Evolutionary conservation across 2,329 filamentous ascomycete genomes (phyloP).

Genomic region (Macroventuria anomochaeta): DNA sequence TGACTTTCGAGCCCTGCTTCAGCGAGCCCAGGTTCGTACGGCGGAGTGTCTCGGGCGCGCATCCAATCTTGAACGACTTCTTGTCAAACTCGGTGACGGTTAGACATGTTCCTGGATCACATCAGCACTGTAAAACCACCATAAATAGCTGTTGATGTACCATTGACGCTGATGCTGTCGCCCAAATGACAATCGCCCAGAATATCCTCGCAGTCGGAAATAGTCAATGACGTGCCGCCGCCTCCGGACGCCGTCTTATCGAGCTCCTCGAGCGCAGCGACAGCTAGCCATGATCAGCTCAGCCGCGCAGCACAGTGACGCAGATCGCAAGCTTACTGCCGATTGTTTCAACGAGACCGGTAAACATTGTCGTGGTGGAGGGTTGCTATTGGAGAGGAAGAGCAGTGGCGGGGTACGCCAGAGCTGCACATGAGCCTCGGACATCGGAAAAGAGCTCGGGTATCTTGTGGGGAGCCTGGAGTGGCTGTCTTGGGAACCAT

Average conservation of each 20-base stretch:
- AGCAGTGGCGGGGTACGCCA: conserved; percentile 30
- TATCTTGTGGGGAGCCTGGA: conserved; percentile 16
- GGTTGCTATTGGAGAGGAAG: conserved; percentile 19
- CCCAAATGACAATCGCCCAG: conserved; percentile 84
- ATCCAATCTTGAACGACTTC: conserved; percentile 82
- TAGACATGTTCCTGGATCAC: conserved; percentile 72
- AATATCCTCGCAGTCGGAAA: conserved; percentile 75
- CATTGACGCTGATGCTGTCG: conserved; percentile 95
- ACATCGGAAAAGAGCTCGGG: conserved; percentile 19
- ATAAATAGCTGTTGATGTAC: conserved; percentile 50
- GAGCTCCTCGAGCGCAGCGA: conserved; percentile 79
- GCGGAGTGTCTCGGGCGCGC: conserved; percentile 93
- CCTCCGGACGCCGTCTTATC: conserved; percentile 73
- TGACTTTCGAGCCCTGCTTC: conserved; percentile 71
- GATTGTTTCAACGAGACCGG: conserved; percentile 70
- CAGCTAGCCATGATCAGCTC: conserved; percentile 63
- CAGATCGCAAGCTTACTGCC: conserved; percentile 69
- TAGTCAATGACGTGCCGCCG: conserved; percentile 89
- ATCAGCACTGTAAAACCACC: conserved; percentile 3
- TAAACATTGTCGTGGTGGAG: conserved; percentile 74
- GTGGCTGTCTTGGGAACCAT: conserved; percentile 4
- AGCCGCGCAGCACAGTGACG: conserved; percentile 19
- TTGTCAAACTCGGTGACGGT: conserved; percentile 79
- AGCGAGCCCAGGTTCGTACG: conserved; percentile 91
- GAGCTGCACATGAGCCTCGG: conserved; percentile 30